Percentiles rank a stretch among this genome's conserved stretches.
These are phyloP conservation scores for Kodamaea derodonti DNA, from an alignment of 1,139 yeast species.

Conservation along the genomic window DNA sequence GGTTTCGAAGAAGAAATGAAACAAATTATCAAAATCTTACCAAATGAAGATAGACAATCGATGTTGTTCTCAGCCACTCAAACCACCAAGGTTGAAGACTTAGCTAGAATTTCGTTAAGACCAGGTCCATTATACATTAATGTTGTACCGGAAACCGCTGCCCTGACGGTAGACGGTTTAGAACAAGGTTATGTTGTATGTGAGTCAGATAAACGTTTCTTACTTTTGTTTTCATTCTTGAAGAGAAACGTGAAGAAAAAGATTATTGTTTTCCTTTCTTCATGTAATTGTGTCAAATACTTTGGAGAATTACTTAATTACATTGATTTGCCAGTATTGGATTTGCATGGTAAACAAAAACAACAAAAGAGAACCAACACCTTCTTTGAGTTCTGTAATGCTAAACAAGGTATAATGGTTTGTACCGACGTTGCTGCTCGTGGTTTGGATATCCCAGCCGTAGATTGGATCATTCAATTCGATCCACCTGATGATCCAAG, in stretches of 20 bases:
- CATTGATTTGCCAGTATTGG: conserved; percentile 93
- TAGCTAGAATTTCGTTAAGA: conserved; percentile 92
- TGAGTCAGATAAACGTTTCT: conserved; percentile 90
- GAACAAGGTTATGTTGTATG: conserved; percentile 99
- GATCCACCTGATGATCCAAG: conserved; percentile 91
- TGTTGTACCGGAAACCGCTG: conserved; percentile 79
- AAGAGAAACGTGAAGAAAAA: conserved; percentile 88
- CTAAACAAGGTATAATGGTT: conserved; percentile 53
- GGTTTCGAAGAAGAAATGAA: conserved; percentile 99
- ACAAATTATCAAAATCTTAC: conserved; percentile 90
- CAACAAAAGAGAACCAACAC: conserved; percentile 98
- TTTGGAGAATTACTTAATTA: conserved; percentile 92
- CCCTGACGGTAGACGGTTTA: conserved; percentile 91
- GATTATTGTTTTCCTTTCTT: conserved; percentile 88
- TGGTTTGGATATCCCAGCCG: conserved; percentile 28
- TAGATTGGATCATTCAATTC: conserved; percentile 29
- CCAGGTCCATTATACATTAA: conserved; percentile 95
- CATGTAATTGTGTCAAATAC: conserved; percentile 95
- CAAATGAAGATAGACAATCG: conserved; percentile 90
- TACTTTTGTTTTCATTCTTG: conserved; percentile 84
- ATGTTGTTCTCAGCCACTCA: conserved; percentile 98
- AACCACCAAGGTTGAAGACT: conserved; percentile 96
- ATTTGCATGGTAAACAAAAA: conserved; percentile 95
- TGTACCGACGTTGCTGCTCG: conserved; percentile 31
- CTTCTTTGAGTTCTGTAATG: conserved; percentile 95